Evolutionary conservation across 768 basidiomycete species (phyloP).

Genomic region (Scleroderma citrinum): DNA sequence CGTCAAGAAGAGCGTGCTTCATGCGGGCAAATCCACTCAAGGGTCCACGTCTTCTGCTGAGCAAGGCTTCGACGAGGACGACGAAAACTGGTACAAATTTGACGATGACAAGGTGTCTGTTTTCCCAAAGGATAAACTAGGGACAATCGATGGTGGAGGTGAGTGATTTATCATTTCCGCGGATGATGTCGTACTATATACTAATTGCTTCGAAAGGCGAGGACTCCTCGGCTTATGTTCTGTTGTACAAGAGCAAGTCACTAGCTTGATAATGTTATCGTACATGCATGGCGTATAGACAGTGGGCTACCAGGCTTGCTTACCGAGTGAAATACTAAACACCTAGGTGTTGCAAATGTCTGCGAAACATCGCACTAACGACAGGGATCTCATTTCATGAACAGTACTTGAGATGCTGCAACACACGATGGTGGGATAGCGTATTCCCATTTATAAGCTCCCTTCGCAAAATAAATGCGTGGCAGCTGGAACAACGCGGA

Average conservation of each 20-base stretch:
- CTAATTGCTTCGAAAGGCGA: slow-evolving; percentile 48
- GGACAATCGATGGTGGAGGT: slow-evolving; percentile 84
- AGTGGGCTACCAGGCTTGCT: no score
- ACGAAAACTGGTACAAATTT: slow-evolving; percentile 93
- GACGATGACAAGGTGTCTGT: slow-evolving; percentile 92
- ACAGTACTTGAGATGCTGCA: no score
- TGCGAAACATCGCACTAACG: no score
- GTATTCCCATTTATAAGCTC: no score
- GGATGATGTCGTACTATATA: slow-evolving; percentile 9
- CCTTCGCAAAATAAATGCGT: no score
- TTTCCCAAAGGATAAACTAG: slow-evolving; percentile 80
- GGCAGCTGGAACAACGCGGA: no score
- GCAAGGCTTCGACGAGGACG: slow-evolving; percentile 40
- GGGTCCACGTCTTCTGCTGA: slow-evolving; percentile 8
- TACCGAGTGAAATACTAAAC: no score
- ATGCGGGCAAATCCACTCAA: slow-evolving; percentile 22
- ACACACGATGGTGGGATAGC: no score
- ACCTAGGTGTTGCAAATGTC: no score
- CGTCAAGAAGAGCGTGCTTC: slow-evolving; percentile 73
- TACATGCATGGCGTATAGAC: background rate
- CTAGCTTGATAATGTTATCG: slow-evolving; percentile 23
- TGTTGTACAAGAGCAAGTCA: slow-evolving; percentile 71
- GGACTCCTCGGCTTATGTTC: slow-evolving; percentile 84
- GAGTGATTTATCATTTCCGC: slow-evolving; percentile 3
- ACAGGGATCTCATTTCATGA: no score